Base-by-base conservation (phyloP, 257 asterid species). In the Fraxinus pennsylvanica region DNA sequence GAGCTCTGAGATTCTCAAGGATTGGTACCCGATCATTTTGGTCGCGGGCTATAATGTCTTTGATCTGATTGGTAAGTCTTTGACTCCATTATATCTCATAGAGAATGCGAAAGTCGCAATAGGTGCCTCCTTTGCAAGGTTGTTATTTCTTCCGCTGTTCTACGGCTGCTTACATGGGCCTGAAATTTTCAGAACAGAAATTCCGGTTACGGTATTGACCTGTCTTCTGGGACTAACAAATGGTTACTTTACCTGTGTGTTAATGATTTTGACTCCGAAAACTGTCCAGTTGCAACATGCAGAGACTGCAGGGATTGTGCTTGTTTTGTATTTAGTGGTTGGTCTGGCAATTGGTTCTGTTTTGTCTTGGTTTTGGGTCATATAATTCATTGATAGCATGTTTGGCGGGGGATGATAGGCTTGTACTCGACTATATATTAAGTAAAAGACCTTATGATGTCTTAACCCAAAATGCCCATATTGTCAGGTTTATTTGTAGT, bases 101-200 rank as follows among this genome's bases (percentile, higher is more conserved):
- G 54, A 13, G 54, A 45, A 45, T 45, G 54, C 19, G 3, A 43
- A 43, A 43, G 50, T 43, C 2, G 50, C 17, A 3, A 43, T 43
- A 43, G 15, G 15, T 43, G 50, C 50, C 17, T 43, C 50, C 10
- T 38, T 88, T 30, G 96, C 87, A 6, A 88, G 99, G 88, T 73
- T 93, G 85, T 76, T 95, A 79, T 90, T 95, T 81, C 81, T 95
- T 78, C 99, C 98, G 39, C 85, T 95, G 43, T 95, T 90, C 87
- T 95, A 89, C 52, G 87, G 75, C 52, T 95, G 99, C 83, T 83
- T 95, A 89, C 98, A 93, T n/a, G 98, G 99, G 6, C 97, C 99
- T 0, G 65, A 81, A 33, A 70, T 91, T 70, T 84, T 93, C 65
- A 86, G 97, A 77, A 87, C 96, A 0, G 99, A 95, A 84, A 71